Conservation (phyloP, 495 filamentous ascomycete species). For the Parachaetomium inaequale region DNA sequence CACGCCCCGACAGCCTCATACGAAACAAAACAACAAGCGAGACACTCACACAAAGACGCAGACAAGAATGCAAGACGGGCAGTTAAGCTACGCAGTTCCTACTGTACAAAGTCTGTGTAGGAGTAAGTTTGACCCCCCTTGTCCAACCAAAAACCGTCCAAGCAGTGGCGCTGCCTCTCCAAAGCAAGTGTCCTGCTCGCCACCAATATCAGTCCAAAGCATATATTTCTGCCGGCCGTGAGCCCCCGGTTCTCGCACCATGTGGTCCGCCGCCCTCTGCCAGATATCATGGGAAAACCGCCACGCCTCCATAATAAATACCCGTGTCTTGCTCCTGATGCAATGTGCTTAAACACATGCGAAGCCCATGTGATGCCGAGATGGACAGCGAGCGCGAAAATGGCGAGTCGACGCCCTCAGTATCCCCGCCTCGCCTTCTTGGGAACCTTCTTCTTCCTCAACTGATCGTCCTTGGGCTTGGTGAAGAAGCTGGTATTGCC, state of each 20-base stretch:
- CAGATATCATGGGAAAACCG: background rate
- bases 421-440: conserved; percentile 23
- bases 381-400: too few species aligned
- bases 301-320: background rate
- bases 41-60: background rate
- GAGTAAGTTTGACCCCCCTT: background rate
- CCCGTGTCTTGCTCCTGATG: background rate
- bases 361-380: background rate
- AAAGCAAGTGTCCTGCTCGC: conserved; percentile 18
- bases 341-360: background rate
- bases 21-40: too few species aligned
- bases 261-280: background rate
- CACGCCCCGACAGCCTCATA: background rate
- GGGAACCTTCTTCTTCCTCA: conserved; percentile 16
- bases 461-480: conserved; percentile 13
- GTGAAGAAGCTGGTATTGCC: conserved; percentile 38
- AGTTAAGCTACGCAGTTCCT: background rate
- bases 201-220: conserved; percentile 5
- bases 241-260: background rate
- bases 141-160: conserved; percentile 19
- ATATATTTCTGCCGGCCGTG: background rate
- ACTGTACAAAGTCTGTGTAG: conserved; percentile 12
- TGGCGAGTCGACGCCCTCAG: conserved; percentile 1
- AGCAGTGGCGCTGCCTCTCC: conserved; percentile 21
- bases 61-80: background rate